Base-by-base conservation (phyloP, 345 rosid genomes). In the Melastoma malabathricum region DNA sequence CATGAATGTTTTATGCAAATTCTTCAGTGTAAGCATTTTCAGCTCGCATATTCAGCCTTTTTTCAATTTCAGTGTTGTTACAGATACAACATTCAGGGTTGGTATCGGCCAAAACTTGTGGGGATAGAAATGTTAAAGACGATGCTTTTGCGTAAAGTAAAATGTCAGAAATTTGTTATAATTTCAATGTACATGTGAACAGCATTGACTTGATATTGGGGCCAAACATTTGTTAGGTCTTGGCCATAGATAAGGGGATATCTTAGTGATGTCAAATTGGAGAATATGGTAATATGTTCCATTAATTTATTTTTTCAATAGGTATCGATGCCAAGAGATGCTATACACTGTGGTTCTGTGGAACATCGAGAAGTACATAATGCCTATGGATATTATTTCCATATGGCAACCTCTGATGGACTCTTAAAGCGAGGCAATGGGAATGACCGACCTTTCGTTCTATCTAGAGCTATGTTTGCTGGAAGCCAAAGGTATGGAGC, bases 241-340 rank as follows among this genome's bases (percentile, higher is more conserved):
- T 17, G 41, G 23, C 13, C 29, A 17, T 34, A 2, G 44, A 41
- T 31, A 27, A 51, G 34, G 17, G 17, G 17, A 0, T 19, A 31
- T 20, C 43, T 15, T 31, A 46, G 14, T 9, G 8, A 29, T 12
- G 20, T 5, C 29, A 14, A 31, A 39, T 44, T 16, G 18, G 25
- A 16, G 39, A 15, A 16, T 3, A 10, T 15, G 45, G 27, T 51
- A 49, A 43, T 25, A 44, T 51, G 38, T 44, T 3, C 0, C 46
- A 9, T 38, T 20, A 10, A 20, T 44, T n/a, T 19, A 10, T 18
- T 20, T 17, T 55, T 18, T 64, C 12, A 16, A 48, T 69, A 93
- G 99, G 68, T 93, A 60, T 71, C 95, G 34, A 88, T 88, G 99
- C 99, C 99, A 18, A 83, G 99, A 66, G 99, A 93, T 76, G 83